These are phyloP conservation scores for Calocybe indica DNA, from an alignment of 768 basidiomycete genomes.

Conservation along the genomic window DNA sequence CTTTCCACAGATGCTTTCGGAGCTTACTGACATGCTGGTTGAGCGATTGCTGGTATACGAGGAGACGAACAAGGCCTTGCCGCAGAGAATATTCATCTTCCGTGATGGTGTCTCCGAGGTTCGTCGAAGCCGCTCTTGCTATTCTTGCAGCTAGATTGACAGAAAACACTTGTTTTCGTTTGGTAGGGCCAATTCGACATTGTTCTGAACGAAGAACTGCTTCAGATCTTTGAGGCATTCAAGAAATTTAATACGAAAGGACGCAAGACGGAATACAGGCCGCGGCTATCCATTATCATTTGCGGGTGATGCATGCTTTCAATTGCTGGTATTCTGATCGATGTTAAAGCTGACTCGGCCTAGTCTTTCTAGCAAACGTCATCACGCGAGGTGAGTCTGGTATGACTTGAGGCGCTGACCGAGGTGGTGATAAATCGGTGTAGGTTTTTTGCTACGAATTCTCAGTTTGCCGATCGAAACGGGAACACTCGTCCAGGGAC, in stretches of 20 bases:
- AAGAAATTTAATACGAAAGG: slow-evolving; percentile 37
- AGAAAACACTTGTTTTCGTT: not conserved
- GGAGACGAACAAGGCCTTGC: slow-evolving; percentile 49
- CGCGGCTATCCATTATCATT: slow-evolving; percentile 64
- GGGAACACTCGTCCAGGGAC: slow-evolving; percentile 80
- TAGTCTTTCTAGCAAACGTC: slow-evolving; percentile 46
- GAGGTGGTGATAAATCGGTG: not conserved
- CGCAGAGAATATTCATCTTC: slow-evolving; percentile 65
- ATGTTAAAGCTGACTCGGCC: not conserved
- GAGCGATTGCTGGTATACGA: slow-evolving; percentile 61
- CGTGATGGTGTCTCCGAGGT: slow-evolving; percentile 84
- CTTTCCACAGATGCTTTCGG: slow-evolving; percentile 60
- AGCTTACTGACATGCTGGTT: slow-evolving; percentile 59
- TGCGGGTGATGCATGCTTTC: slow-evolving; percentile 43
- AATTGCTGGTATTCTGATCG: not conserved
- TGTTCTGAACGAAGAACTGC: slow-evolving; percentile 56
- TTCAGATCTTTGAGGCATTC: slow-evolving; percentile 57
- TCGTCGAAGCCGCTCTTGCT: slow-evolving; percentile 9
- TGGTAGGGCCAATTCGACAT: slow-evolving; percentile 68
- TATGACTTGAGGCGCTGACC: not conserved
- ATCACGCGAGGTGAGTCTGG: slow-evolving; percentile 47
- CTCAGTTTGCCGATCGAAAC: slow-evolving; percentile 47
- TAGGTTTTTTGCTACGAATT: slow-evolving; percentile 53
- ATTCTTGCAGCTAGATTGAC: not conserved
- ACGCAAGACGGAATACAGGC: slow-evolving; percentile 45